phyloP scores from a whole-genome alignment of 2,329 filamentous ascomycete species.

The Claviceps quebecensis region DNA sequence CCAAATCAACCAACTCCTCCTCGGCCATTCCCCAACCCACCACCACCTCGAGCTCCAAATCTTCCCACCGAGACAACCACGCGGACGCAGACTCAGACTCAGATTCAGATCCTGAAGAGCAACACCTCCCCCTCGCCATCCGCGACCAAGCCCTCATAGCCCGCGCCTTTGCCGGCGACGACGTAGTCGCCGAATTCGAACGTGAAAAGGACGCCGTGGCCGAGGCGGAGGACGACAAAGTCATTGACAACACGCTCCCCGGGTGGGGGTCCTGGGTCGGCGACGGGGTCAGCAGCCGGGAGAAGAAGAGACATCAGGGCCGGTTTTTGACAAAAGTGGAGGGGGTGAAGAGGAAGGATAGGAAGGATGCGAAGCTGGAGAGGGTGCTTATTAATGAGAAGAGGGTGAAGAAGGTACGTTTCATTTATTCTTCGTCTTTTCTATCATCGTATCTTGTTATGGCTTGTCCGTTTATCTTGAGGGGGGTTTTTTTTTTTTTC shows the following conservation, averaged over 20 bases:
- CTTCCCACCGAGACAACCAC: not conserved
- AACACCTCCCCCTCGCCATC: slow-evolving; percentile 42
- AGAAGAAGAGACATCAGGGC: slow-evolving; percentile 48
- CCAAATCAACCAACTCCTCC: not conserved
- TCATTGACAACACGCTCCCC: slow-evolving; percentile 71
- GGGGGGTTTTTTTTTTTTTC: not conserved
- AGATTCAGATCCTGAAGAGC: slow-evolving; percentile 33
- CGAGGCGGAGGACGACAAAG: slow-evolving; percentile 68
- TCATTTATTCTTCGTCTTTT: not conserved
- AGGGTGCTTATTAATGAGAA: slow-evolving; percentile 90
- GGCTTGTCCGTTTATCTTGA: not conserved
- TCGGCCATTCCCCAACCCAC: slow-evolving; percentile 10
- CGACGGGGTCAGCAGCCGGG: slow-evolving; percentile 59
- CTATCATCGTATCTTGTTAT: too few relatives aligned
- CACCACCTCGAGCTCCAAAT: not conserved
- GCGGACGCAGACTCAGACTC: slow-evolving; percentile 13
- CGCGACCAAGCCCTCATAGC: slow-evolving; percentile 57
- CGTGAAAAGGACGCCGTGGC: slow-evolving; percentile 61
- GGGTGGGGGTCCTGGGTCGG: slow-evolving; percentile 94
- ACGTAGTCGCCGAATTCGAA: slow-evolving; percentile 68
- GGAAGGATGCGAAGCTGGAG: slow-evolving; percentile 70
- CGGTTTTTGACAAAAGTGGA: slow-evolving; percentile 52
- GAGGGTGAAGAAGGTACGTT: slow-evolving; percentile 63
- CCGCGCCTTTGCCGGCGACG: slow-evolving; percentile 76
- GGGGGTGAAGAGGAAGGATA: slow-evolving; percentile 60